Evolutionary conservation across 2,329 filamentous ascomycete species (phyloP).

Genomic region (Stachybotrys elegans): DNA sequence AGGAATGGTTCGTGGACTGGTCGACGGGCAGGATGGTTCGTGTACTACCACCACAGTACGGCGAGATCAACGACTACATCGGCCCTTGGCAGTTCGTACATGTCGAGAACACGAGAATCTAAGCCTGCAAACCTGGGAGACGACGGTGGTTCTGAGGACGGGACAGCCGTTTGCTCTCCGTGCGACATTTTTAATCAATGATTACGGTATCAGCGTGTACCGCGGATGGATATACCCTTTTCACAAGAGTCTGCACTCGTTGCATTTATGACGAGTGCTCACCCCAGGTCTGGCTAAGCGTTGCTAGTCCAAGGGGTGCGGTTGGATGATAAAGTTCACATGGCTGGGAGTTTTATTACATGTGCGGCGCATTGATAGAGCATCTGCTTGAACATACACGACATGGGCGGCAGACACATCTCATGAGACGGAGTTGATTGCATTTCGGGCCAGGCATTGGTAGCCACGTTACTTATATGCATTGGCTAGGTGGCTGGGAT

Average conservation of each 20-base stretch:
- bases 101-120: constrained; percentile 44
- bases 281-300: too few species aligned
- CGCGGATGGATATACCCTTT: neutral
- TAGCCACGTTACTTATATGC: too few species aligned
- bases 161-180: too few species aligned
- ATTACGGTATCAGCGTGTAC: too few species aligned
- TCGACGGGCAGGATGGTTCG: constrained; percentile 48
- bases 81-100: constrained; percentile 46
- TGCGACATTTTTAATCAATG: too few species aligned
- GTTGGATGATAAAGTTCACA: too few species aligned
- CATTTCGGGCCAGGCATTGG: too few species aligned
- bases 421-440: constrained; percentile 21
- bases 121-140: constrained; percentile 7
- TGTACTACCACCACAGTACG: constrained; percentile 49
- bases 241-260: too few species aligned
- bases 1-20: constrained; percentile 58
- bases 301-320: too few species aligned
- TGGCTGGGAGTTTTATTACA: too few species aligned
- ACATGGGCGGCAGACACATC: constrained; percentile 9
- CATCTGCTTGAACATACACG: constrained; percentile 13
- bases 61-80: constrained; percentile 40
- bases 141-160: neutral
- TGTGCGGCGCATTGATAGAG: constrained; percentile 17
- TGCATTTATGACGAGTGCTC: too few species aligned
- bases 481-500: too few species aligned